phyloP scores from a whole-genome alignment of 768 basidiomycete genomes.

The Antrodiella citrinella region DNA sequence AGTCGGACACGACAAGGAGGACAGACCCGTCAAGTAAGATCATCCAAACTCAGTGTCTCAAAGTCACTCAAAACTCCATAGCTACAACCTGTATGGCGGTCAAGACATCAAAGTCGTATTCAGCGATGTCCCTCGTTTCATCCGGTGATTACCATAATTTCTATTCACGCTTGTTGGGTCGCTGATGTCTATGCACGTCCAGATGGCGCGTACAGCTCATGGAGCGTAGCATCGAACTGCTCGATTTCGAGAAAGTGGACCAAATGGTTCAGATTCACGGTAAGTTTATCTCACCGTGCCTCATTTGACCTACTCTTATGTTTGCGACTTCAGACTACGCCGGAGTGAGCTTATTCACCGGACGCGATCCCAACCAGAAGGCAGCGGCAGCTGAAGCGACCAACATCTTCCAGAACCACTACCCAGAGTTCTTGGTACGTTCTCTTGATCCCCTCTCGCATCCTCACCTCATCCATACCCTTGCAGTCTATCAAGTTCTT shows the following conservation, averaged over 20 bases:
- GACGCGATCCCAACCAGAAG: conserved; percentile 68
- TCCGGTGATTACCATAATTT: conserved; percentile 44
- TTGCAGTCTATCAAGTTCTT: conserved; percentile 67
- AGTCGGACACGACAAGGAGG: conserved; percentile 63
- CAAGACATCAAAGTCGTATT: conserved; percentile 65
- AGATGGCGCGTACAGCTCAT: conserved; percentile 79
- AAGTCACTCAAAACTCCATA: conserved; percentile 23
- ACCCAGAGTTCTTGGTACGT: conserved; percentile 70
- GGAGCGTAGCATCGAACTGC: conserved; percentile 51
- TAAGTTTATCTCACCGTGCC: conserved; percentile 11
- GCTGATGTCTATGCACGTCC: background rate
- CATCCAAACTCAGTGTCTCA: too few relatives aligned
- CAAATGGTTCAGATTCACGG: conserved; percentile 72
- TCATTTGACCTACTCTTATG: background rate
- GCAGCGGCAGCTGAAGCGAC: conserved; percentile 68
- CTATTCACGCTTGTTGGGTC: conserved; percentile 3
- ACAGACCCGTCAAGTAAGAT: conserved; percentile 55
- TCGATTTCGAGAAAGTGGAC: conserved; percentile 71
- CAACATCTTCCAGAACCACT: conserved; percentile 67
- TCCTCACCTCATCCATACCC: background rate
- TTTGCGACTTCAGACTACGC: conserved; percentile 54
- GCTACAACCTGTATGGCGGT: conserved; percentile 77
- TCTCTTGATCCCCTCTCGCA: background rate
- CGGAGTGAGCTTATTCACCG: conserved; percentile 51
- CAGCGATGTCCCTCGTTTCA: conserved; percentile 65